phyloP scores from a whole-genome alignment of 2,329 filamentous ascomycete species.

The Neoarthrinium moseri region DNA sequence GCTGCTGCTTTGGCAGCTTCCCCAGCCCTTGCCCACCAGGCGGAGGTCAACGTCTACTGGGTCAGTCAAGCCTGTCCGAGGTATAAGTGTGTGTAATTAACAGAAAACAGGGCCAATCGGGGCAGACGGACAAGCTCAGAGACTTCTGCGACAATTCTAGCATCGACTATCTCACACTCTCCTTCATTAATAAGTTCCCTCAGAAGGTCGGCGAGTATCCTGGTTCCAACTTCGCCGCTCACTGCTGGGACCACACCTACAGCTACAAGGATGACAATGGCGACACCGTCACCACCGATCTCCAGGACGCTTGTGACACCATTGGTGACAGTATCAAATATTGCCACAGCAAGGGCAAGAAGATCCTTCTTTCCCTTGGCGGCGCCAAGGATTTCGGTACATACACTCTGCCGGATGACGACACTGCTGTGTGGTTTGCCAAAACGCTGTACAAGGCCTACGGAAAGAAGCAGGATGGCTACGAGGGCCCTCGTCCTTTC shows the following conservation, averaged over 20 bases:
- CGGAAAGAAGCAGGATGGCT: not conserved
- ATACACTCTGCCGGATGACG: constrained; percentile 21
- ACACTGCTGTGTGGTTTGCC: constrained; percentile 4
- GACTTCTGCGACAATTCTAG: constrained; percentile 29
- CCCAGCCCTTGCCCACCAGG: constrained; percentile 15
- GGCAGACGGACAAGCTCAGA: constrained; percentile 17
- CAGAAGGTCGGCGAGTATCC: constrained; percentile 29
- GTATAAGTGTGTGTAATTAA: not conserved
- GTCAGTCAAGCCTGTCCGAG: constrained; percentile 11
- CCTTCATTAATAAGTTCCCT: constrained; percentile 37
- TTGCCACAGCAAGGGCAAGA: constrained; percentile 60
- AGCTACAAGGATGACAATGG: constrained; percentile 20
- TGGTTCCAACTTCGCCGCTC: constrained; percentile 36
- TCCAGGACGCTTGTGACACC: not conserved
- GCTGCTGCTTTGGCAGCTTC: constrained; percentile 19
- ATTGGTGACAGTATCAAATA: constrained; percentile 29
- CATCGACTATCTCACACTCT: constrained; percentile 39
- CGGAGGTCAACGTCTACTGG: constrained; percentile 25
- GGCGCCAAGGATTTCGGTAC: constrained; percentile 36
- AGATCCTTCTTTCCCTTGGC: constrained; percentile 63
- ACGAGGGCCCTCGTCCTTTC: constrained; percentile 2
- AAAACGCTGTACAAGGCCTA: constrained; percentile 1
- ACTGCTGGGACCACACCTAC: constrained; percentile 33
- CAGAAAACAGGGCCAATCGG: constrained; percentile 15
- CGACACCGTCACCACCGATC: constrained; percentile 19